These are phyloP conservation scores for Solanum paucissectum DNA, from an alignment of 257 asterid species.

Conservation along the genomic window DNA sequence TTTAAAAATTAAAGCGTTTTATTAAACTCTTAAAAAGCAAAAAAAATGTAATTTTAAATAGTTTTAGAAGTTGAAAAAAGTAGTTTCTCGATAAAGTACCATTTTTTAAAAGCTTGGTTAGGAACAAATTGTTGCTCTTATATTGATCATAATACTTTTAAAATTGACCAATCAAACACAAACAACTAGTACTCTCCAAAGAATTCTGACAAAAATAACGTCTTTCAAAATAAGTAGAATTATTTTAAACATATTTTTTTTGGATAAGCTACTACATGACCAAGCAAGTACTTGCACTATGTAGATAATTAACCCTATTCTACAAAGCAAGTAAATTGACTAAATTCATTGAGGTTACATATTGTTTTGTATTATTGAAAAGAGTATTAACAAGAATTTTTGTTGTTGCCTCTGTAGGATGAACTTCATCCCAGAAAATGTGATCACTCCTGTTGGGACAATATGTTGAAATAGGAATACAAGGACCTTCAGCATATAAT, in stretches of 20 bases:
- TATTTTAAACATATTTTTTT: background rate
- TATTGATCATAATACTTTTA: accelerated
- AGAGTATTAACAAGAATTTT: conserved; percentile 24
- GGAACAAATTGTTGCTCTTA: too few relatives aligned
- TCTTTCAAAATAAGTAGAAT: background rate
- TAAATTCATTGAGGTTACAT: conserved; percentile 35
- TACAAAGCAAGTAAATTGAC: conserved; percentile 27
- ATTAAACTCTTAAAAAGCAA: too few relatives aligned
- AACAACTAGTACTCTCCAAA: background rate
- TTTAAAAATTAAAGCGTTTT: too few relatives aligned
- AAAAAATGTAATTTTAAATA: too few relatives aligned
- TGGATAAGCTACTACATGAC: background rate
- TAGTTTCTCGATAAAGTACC: too few relatives aligned
- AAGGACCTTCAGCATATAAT: conserved; percentile 45
- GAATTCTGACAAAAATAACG: background rate
- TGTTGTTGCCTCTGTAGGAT: conserved; percentile 55
- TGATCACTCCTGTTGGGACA: conserved; percentile 50
- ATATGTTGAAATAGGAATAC: conserved; percentile 46
- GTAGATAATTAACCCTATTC: background rate
- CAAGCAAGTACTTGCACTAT: background rate
- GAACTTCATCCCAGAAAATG: conserved; percentile 74
- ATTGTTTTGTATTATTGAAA: conserved; percentile 17
- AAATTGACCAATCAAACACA: too few relatives aligned
- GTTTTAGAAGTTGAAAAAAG: background rate
- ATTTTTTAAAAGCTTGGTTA: background rate